Base-by-base conservation (phyloP, 1,284 basidiomycete genomes). In the Pseudozyma thailandica region DNA sequence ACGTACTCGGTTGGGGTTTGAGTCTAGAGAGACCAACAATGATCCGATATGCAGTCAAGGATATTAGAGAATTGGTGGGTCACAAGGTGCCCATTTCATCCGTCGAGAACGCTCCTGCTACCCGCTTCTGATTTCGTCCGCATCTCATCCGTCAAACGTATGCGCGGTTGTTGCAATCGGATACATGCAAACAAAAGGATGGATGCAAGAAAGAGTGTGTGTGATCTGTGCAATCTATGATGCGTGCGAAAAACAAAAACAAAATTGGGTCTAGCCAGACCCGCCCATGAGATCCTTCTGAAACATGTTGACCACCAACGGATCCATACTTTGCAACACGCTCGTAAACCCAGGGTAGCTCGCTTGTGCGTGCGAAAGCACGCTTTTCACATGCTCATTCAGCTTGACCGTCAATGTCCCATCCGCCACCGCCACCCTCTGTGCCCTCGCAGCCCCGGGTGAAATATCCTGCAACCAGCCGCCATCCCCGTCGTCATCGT, bases 11-110 rank as follows among this genome's bases (percentile, higher is more conserved):
- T 18, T 99, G 95, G 93, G 96, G 96, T 54, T 88, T 99, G 72
- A 89, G 90, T 80, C 86, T 98, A 31, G 96, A 98, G 85, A 86
- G 96, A 66, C 96, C 96, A n/a, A 98, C 96, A 1, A 98, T 99
- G 96, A 98, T 99, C 68, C 83, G 85, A 41, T 88, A 88, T 81
- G 86, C 85, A 33, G 95, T 98, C 83, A 94, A 90, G 84, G 98
- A 99, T 83, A 99, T 99, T 78, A 88, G 96, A 66, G 94, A 95
- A 33, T 86, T 99, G 43, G 92, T 99, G 49, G 96, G 96, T 13
- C 96, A 98, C 87, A 98, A 97, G 85, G 93, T 94, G 20, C 90
- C 92, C 26, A 77, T 82, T 26, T 62, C 62, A 21, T 56, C 59
- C 10, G 79, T 82, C 2, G 78, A 80, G 60, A 65, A 66, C n/a